Conservation (phyloP, 2,329 filamentous ascomycete species). For the Alternaria sp. region DNA sequence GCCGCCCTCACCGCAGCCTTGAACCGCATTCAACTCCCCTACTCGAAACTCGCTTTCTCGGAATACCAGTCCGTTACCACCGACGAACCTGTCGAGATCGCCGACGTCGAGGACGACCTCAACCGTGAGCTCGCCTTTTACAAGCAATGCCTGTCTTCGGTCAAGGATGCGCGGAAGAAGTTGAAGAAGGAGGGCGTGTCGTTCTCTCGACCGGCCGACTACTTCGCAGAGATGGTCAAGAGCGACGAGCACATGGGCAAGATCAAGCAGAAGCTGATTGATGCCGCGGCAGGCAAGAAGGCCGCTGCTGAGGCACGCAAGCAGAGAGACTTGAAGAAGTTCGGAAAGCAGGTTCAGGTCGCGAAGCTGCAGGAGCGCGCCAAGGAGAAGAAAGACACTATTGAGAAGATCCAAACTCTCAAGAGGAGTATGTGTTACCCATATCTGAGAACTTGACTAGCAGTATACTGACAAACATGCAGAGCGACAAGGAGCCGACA, state of each 20-base stretch:
- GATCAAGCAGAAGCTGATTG: conserved; percentile 90
- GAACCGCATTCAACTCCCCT: conserved; percentile 77
- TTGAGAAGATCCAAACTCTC: conserved; percentile 93
- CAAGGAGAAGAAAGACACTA: conserved; percentile 88
- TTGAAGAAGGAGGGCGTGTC: conserved; percentile 82
- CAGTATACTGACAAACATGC: conserved; percentile 29
- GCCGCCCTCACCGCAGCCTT: conserved; percentile 80
- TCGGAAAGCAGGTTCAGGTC: conserved; percentile 97
- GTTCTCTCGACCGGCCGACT: conserved; percentile 90
- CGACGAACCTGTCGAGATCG: conserved; percentile 71
- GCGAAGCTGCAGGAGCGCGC: conserved; percentile 93
- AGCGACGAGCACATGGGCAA: conserved; percentile 97
- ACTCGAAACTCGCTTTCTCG: conserved; percentile 75
- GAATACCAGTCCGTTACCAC: conserved; percentile 81
- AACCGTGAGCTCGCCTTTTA: conserved; percentile 93
- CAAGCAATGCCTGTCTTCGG: conserved; percentile 83
- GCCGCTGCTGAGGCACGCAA: conserved; percentile 89
- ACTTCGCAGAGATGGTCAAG: conserved; percentile 99
- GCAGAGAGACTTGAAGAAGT: conserved; percentile 96
- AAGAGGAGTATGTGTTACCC: conserved; percentile 81
- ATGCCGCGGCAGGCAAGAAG: conserved; percentile 91
- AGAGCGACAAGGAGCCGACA: conserved; percentile 82
- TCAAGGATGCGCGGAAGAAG: conserved; percentile 72
- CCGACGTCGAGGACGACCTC: conserved; percentile 88
- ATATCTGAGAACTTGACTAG: not conserved